Percentiles rank a stretch among this genome's conserved stretches.
These are phyloP conservation scores for Cercis canadensis DNA, from an alignment of 306 rosid genomes.

Conservation along the genomic window DNA sequence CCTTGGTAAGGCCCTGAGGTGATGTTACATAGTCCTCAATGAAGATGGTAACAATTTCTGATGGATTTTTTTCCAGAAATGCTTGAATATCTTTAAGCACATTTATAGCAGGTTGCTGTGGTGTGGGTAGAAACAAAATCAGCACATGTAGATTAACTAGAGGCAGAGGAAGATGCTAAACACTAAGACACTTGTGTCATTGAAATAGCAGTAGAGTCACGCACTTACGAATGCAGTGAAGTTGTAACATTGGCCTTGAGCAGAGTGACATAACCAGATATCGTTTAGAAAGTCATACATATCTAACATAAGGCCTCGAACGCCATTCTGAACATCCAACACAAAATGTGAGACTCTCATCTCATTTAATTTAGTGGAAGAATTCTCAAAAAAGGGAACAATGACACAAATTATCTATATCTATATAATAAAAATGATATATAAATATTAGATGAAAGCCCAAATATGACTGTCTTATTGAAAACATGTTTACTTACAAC, in stretches of 20 bases:
- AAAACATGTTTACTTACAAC: neutral
- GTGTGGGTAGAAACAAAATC: constrained; percentile 14
- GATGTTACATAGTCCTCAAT: constrained; percentile 90
- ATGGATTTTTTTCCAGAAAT: constrained; percentile 72
- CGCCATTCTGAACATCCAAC: constrained; percentile 68
- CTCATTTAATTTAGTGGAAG: too few relatives aligned
- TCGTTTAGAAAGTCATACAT: constrained; percentile 84
- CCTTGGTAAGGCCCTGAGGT: constrained; percentile 69
- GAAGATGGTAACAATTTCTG: constrained; percentile 85
- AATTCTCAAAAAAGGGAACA: too few relatives aligned
- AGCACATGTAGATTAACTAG: constrained; percentile 9
- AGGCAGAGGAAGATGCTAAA: constrained; percentile 21
- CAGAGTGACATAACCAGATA: constrained; percentile 88
- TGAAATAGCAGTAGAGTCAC: constrained; percentile 21
- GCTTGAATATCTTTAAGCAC: constrained; percentile 64
- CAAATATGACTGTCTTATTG: neutral
- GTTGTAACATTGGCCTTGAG: constrained; percentile 63
- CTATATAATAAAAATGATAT: too few relatives aligned
- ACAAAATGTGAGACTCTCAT: neutral
- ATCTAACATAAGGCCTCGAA: constrained; percentile 90
- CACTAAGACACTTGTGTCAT: neutral
- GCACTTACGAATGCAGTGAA: constrained; percentile 88
- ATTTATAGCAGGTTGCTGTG: constrained; percentile 78
- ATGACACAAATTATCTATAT: too few relatives aligned
- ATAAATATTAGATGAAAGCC: neutral